Percentiles rank a stretch among this genome's conserved stretches.
phyloP scores from a whole-genome alignment of 1,139 yeast genomes.

The Candida smagusa region DNA sequence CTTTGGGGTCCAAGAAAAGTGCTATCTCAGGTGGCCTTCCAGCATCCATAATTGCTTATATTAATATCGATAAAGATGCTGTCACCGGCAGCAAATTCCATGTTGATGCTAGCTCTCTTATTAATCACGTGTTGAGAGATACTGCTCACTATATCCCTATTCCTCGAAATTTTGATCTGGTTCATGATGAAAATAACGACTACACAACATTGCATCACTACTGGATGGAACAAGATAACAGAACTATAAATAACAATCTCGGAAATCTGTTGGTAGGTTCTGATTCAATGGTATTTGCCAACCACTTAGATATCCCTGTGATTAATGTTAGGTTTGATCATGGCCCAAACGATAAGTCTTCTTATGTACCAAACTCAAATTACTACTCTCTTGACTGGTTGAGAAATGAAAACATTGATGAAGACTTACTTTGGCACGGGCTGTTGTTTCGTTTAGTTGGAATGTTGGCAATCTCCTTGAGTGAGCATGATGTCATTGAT shows the following conservation, averaged over 20 bases:
- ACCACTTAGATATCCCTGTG: conserved; percentile 30
- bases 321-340: conserved; percentile 36
- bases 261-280: conserved; percentile 24
- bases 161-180: conserved; percentile 15
- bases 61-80: conserved; percentile 41
- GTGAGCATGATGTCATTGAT: conserved; percentile 44
- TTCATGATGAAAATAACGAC: conserved; percentile 9
- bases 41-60: conserved; percentile 27
- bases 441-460: conserved; percentile 40
- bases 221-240: conserved; percentile 37
- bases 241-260: conserved; percentile 29
- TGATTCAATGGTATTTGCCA: conserved; percentile 35
- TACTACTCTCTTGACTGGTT: conserved; percentile 36
- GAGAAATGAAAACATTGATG: conserved; percentile 24
- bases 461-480: conserved; percentile 31
- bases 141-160: conserved; percentile 36
- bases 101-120: conserved; percentile 37
- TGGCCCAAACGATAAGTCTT: conserved; percentile 25
- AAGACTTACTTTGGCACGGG: conserved; percentile 31
- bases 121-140: conserved; percentile 29
- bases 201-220: conserved; percentile 32
- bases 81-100: conserved; percentile 36
- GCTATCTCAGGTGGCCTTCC: conserved; percentile 8
- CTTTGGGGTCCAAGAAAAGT: conserved; percentile 18
- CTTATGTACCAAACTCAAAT: conserved; percentile 37